These are phyloP conservation scores for Sesbania bispinosa DNA, from an alignment of 306 rosid genomes.

Conservation along the genomic window DNA sequence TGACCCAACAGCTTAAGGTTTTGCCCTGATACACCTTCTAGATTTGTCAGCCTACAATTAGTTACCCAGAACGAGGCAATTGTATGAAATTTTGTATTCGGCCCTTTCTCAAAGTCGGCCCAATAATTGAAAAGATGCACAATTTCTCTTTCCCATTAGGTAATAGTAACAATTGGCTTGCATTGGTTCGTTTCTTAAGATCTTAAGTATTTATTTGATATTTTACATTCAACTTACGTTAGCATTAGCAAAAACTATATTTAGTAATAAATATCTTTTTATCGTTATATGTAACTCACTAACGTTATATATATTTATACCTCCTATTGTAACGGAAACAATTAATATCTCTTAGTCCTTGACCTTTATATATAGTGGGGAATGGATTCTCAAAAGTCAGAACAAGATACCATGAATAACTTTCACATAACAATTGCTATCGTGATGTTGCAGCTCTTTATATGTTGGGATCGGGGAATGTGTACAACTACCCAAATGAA, in stretches of 20 bases:
- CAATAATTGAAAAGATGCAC: background rate
- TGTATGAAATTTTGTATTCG: no score
- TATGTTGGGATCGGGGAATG: background rate
- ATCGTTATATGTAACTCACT: background rate
- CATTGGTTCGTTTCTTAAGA: background rate
- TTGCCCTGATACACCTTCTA: no score
- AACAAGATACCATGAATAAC: background rate
- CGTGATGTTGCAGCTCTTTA: background rate
- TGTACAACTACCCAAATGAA: background rate
- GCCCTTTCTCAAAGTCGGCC: background rate
- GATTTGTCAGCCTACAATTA: no score
- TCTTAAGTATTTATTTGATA: background rate
- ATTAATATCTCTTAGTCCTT: background rate
- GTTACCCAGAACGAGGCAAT: no score
- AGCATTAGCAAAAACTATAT: background rate
- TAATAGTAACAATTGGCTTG: background rate
- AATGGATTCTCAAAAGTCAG: background rate
- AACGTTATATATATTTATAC: background rate
- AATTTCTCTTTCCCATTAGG: background rate
- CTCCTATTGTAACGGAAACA: background rate
- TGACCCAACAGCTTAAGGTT: no score
- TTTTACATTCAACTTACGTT: background rate
- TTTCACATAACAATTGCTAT: background rate
- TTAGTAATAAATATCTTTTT: background rate
- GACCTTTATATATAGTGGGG: background rate